Evolutionary conservation across 768 basidiomycete species (phyloP), one percentile per base, ranked within the genome.

Genomic region (Leccinum variicolor): DNA sequence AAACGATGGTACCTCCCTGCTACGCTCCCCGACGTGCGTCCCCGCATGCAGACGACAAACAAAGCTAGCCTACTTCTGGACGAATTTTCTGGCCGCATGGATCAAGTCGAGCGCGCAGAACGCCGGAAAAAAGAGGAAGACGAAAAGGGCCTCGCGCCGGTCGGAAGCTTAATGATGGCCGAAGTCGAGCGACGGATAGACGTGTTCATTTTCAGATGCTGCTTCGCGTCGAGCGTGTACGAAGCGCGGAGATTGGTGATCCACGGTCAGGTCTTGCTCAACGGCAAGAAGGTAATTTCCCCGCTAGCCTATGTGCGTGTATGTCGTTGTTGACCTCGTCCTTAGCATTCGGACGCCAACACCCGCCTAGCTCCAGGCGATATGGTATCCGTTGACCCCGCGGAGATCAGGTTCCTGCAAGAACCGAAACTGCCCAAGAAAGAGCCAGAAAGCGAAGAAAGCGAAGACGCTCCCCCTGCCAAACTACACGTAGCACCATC

Each of bases 121-220:
- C 82, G 76, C 68, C 78, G 77, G 64, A 74, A 78, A 59, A 74
- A 77, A 65, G 80, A 84, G 61, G 82, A 85, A 65, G 75, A 79
- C 59, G 69, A 70, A 61, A 82, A 85, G 63, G 87, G 84, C 1
- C 81, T 91, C 64, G 88, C 94, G 17, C 97, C 97, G 6, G 89
- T 98, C 15, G 93, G 92, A 51, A 94, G 91, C 70, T 82, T 99
- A 81, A 95, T 98, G 91, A 91, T 95, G 71, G 73, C 84, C 0
- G 93, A 98, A 73, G 81, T 98, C n/a, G 97, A 99, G 79, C 81
- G 94, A 69, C 73, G 97, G 72, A 82, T 99, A 70, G 97, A 99
- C 67, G 87, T 93, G 47, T 84, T 98, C 70, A 75, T 98, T 51
- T 98, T 98, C 75, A 79, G 95, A 50, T 83, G 84, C 55, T 96